Percentiles rank a stretch among this genome's conserved stretches.
phyloP scores from a whole-genome alignment of 371 early-diverging fungal genomes.

The Encephalitozoon hellem region DNA sequence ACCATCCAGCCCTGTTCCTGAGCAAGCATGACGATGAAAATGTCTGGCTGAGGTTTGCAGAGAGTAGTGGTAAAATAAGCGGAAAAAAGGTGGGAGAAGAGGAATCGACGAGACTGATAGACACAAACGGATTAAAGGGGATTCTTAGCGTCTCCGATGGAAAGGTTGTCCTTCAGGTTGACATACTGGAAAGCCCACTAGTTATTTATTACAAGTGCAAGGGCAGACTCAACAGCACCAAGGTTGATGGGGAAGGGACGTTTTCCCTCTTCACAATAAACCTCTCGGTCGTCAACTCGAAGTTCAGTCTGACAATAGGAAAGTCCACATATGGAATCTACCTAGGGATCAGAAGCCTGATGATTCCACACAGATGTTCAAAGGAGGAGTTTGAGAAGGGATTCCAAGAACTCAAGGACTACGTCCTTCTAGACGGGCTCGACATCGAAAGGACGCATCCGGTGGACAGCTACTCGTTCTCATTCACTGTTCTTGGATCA shows the following conservation, averaged over 20 bases:
- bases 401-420: background rate
- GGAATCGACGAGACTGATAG: background rate
- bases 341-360: background rate
- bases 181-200: background rate
- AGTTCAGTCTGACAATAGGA: conserved; percentile 10
- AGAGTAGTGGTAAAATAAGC: background rate
- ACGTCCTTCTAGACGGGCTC: background rate
- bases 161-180: background rate
- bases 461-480: background rate
- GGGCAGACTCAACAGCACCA: background rate
- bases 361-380: background rate
- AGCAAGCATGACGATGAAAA: background rate
- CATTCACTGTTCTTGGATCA: conserved; percentile 2
- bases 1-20: background rate
- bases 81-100: background rate
- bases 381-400: background rate
- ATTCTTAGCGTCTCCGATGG: background rate
- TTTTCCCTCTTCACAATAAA: background rate
- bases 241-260: background rate
- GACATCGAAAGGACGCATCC: background rate
- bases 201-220: background rate
- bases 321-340: background rate
- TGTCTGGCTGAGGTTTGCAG: background rate
- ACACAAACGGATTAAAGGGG: background rate
- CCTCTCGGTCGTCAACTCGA: background rate